Percentiles rank a stretch among this genome's conserved stretches.
Conservation (phyloP, 2,329 filamentous ascomycete genomes). For the Pseudocercospora eumusae region DNA sequence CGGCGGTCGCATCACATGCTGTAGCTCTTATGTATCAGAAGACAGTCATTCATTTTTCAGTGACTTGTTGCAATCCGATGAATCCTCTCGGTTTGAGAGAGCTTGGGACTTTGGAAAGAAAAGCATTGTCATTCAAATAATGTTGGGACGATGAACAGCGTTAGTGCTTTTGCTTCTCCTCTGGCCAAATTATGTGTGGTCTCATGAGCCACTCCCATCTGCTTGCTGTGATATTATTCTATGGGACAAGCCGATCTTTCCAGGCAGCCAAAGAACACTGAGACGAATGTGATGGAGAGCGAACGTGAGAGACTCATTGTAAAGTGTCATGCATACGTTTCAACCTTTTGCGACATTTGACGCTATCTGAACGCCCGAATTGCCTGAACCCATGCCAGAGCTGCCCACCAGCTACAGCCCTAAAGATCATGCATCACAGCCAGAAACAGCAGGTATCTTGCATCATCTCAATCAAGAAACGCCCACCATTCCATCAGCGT, state of each 20-base stretch:
- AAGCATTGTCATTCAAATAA: neutral
- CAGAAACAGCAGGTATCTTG: conserved; percentile 11
- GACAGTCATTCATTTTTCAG: neutral
- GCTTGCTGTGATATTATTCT: neutral
- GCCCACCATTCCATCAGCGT: conserved; percentile 25
- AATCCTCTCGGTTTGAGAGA: neutral
- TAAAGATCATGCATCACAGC: conserved; percentile 22
- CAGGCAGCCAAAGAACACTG: neutral
- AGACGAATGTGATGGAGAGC: neutral
- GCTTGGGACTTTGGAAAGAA: neutral
- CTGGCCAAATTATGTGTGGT: neutral
- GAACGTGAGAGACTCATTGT: neutral
- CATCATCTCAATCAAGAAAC: conserved; percentile 13
- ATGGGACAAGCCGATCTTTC: neutral
- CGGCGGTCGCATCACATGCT: neutral
- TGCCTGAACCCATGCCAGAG: conserved; percentile 21
- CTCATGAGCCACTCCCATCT: neutral
- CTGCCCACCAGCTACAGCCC: conserved; percentile 19
- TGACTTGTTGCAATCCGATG: neutral
- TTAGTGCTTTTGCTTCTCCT: neutral
- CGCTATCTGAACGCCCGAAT: conserved; percentile 26
- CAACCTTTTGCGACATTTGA: conserved; percentile 23
- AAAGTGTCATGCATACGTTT: conserved; percentile 21
- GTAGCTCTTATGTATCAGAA: neutral
- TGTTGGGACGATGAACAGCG: neutral